Conservation (phyloP, 106 monocot genomes). For the Hemerocallis citrina region DNA sequence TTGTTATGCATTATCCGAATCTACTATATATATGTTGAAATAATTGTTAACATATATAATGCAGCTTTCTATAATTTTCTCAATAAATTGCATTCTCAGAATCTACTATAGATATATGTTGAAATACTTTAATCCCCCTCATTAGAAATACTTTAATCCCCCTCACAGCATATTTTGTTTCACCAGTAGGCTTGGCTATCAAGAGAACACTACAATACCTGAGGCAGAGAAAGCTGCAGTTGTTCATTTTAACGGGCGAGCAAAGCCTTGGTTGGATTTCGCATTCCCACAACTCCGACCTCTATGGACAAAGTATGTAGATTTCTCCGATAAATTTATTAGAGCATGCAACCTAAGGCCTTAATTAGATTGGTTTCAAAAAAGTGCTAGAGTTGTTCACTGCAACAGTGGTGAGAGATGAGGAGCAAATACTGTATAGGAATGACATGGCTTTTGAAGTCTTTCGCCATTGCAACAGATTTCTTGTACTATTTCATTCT, state of each 20-base stretch:
- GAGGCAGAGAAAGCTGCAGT: conserved; percentile 59
- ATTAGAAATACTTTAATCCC: too few relatives aligned
- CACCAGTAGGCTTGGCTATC: conserved; percentile 78
- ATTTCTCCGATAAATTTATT: conserved; percentile 61
- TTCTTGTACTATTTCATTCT: background rate
- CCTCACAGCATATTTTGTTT: too few relatives aligned
- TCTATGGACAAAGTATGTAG: conserved; percentile 53
- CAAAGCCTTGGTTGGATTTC: conserved; percentile 84
- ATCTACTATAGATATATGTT: too few relatives aligned
- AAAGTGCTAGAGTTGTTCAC: background rate
- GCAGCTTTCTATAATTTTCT: too few relatives aligned
- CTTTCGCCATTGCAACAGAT: background rate
- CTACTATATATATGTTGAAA: too few relatives aligned
- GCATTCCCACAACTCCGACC: conserved; percentile 60
- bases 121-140: too few relatives aligned
- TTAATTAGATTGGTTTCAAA: background rate
- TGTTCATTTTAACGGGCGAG: conserved; percentile 76
- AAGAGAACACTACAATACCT: conserved; percentile 48
- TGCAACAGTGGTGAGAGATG: background rate
- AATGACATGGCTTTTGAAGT: background rate
- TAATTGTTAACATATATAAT: too few relatives aligned
- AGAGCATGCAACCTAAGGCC: conserved; percentile 53
- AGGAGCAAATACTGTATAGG: background rate
- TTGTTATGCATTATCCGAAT: too few relatives aligned
- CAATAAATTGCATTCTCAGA: too few relatives aligned